Evolutionary conservation across 2,329 filamentous ascomycete species (phyloP).

Genomic region (Didymella pomorum): DNA sequence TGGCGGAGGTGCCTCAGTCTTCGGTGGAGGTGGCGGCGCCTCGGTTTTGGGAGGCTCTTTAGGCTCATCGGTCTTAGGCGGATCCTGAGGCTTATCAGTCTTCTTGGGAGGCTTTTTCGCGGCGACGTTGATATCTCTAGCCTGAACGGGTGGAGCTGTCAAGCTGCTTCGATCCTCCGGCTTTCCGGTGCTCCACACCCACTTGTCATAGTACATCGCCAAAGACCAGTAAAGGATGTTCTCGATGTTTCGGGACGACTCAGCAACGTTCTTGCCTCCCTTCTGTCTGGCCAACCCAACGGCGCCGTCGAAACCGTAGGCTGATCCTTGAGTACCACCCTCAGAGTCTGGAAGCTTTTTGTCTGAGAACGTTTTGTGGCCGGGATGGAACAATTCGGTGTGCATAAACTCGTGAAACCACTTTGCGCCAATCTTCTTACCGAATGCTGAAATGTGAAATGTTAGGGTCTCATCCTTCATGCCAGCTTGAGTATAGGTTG

Average conservation of each 20-base stretch:
- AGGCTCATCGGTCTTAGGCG: conserved; percentile 11
- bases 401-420: conserved; percentile 25
- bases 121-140: conserved; percentile 4
- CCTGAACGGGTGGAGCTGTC: not conserved
- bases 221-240: conserved; percentile 23
- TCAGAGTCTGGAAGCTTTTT: conserved; percentile 12
- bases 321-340: conserved; percentile 5
- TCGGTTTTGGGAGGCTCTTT: conserved; percentile 8
- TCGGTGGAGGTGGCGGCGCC: not conserved
- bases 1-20: conserved; percentile 2
- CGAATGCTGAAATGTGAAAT: conserved; percentile 23
- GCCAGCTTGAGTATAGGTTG: conserved; percentile 11
- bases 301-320: conserved; percentile 16
- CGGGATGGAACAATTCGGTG: conserved; percentile 17
- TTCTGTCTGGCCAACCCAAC: conserved; percentile 19
- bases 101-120: conserved; percentile 17
- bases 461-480: conserved; percentile 16
- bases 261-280: conserved; percentile 9
- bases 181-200: conserved; percentile 22
- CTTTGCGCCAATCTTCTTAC: conserved; percentile 18
- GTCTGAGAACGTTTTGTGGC: conserved; percentile 11
- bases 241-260: conserved; percentile 19
- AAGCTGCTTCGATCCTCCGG: conserved; percentile 8
- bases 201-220: conserved; percentile 22
- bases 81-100: not conserved